Conservation (phyloP, 2,329 filamentous ascomycete genomes). For the Arachnopeziza araneosa region DNA sequence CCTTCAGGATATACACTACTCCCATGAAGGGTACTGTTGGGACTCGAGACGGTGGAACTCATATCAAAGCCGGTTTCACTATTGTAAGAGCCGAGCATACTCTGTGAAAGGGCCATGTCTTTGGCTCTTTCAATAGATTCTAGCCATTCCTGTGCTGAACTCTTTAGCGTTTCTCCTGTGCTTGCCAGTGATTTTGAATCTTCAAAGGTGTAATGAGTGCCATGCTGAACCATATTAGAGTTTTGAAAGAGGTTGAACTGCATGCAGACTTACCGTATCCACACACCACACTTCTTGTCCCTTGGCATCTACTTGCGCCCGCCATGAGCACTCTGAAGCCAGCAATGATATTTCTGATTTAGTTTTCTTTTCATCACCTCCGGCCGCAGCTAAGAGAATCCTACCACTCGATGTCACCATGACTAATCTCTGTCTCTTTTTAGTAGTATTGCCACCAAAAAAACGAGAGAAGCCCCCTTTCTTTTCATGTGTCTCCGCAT, state of each 20-base stretch:
- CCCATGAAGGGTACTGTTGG: conserved; percentile 63
- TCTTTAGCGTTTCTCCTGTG: conserved; percentile 55
- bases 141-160: conserved; percentile 84
- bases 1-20: conserved; percentile 47
- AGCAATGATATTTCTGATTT: conserved; percentile 90
- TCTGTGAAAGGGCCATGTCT: conserved; percentile 75
- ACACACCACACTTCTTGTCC: conserved; percentile 84
- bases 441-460: conserved; percentile 84
- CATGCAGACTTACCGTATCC: conserved; percentile 68
- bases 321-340: conserved; percentile 69
- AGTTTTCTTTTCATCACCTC: conserved; percentile 91
- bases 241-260: neutral
- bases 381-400: conserved; percentile 82
- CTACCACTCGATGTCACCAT: conserved; percentile 91
- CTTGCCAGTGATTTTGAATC: conserved; percentile 69
- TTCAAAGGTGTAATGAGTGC: conserved; percentile 90
- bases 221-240: conserved; percentile 45
- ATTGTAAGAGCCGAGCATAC: conserved; percentile 58
- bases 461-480: conserved; percentile 94
- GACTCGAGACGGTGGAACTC: conserved; percentile 68
- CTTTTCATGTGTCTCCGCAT: conserved; percentile 71
- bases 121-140: conserved; percentile 81
- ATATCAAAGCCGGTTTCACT: conserved; percentile 65
- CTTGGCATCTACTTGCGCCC: conserved; percentile 76
- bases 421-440: conserved; percentile 88